Conservation (phyloP, 352 stramenopile species). For the Phytophthora constricta region DNA sequence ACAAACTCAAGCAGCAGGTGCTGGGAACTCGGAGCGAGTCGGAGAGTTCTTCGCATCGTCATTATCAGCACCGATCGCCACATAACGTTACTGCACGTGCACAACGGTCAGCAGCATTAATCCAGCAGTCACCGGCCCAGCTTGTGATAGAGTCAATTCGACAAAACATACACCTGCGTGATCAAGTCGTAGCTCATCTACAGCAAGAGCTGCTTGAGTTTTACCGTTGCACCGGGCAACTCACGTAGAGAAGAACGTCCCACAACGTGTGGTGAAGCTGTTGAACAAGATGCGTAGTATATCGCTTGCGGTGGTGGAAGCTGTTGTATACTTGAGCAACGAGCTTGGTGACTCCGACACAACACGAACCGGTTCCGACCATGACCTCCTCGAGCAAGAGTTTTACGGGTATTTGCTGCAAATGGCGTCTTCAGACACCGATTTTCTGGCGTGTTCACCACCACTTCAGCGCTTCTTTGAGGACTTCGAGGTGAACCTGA, state of each 20-base stretch:
- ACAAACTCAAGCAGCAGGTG: constrained; percentile 72
- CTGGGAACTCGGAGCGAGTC: constrained; percentile 44
- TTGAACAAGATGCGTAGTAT: constrained; percentile 68
- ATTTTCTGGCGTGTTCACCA: constrained; percentile 50
- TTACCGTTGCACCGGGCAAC: constrained; percentile 29
- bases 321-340: constrained; percentile 59
- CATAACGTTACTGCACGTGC: constrained; percentile 4
- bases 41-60: constrained; percentile 2
- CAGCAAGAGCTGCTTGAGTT: constrained; percentile 44
- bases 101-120: constrained; percentile 6
- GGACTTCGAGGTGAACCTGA: constrained; percentile 46
- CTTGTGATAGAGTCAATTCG: constrained; percentile 59
- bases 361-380: constrained; percentile 9
- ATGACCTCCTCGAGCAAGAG: constrained; percentile 49
- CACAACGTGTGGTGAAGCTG: constrained; percentile 47
- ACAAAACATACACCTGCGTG: constrained; percentile 54
- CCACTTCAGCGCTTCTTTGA: constrained; percentile 52
- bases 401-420: constrained; percentile 54
- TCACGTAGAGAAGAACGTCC: constrained; percentile 33
- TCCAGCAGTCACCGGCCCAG: constrained; percentile 22
- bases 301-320: constrained; percentile 70
- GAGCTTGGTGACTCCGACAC: constrained; percentile 23
- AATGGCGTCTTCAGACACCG: constrained; percentile 54
- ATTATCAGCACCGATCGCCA: constrained; percentile 2
- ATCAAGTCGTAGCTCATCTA: constrained; percentile 52